Evolutionary conservation across 1,284 basidiomycete species (phyloP).

Genomic region (Boletellus deceptivus): DNA sequence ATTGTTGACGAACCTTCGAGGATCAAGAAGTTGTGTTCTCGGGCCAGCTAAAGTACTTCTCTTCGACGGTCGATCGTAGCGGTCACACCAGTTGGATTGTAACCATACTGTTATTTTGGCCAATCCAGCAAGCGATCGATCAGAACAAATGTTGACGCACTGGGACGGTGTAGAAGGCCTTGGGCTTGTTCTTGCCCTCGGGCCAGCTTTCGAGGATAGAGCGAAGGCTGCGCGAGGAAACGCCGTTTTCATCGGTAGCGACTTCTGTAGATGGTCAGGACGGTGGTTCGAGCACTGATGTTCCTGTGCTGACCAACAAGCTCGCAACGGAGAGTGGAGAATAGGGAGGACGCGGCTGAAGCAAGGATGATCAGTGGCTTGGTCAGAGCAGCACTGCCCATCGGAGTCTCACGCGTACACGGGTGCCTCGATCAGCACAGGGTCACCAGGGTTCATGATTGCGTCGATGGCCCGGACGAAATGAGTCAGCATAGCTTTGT

Average conservation of each 20-base stretch:
- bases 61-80: constrained; percentile 71
- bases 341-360: constrained; percentile 64
- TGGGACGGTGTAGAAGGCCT: constrained; percentile 81
- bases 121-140: constrained; percentile 6
- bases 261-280: constrained; percentile 55
- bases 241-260: constrained; percentile 75
- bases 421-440: constrained; percentile 83
- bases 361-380: constrained; percentile 13
- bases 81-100: constrained; percentile 84
- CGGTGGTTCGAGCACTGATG: neutral
- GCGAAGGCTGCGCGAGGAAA: constrained; percentile 64
- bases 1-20: constrained; percentile 64
- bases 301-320: constrained; percentile 54
- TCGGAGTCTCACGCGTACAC: constrained; percentile 68
- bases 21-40: constrained; percentile 78
- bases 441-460: constrained; percentile 79
- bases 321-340: constrained; percentile 56
- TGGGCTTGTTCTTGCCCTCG: constrained; percentile 68
- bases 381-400: constrained; percentile 9
- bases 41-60: constrained; percentile 74
- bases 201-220: constrained; percentile 78
- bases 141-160: constrained; percentile 38
- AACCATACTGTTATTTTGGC: constrained; percentile 57
- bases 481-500: constrained; percentile 9
- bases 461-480: constrained; percentile 48